phyloP scores from a whole-genome alignment of 805 yeast genomes.

The Candida jianshihensis region DNA sequence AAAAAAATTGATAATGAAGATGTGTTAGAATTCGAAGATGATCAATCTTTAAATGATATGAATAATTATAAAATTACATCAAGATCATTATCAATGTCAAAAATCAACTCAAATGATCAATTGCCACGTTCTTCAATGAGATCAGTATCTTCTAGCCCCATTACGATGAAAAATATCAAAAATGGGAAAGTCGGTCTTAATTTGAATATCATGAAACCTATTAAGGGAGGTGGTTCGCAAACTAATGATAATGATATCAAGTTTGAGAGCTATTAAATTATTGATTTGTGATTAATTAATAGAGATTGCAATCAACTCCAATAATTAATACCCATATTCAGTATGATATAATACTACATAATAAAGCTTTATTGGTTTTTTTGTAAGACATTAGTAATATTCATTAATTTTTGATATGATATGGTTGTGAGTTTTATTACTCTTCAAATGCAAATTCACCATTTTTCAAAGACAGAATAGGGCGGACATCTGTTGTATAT shows the following conservation, averaged over 20 bases:
- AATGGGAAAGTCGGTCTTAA: conserved; percentile 39
- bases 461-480: conserved; percentile 61
- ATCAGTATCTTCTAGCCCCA: conserved; percentile 2
- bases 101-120: neutral
- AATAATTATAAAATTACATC: no score
- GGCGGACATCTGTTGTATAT: conserved; percentile 78
- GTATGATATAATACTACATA: neutral
- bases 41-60: no score
- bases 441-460: conserved; percentile 60
- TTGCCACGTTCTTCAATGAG: conserved; percentile 1
- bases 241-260: no score
- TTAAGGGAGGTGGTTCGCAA: conserved; percentile 50
- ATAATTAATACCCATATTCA: no score
- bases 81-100: neutral
- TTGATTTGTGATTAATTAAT: no score
- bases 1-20: conserved; percentile 2
- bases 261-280: no score
- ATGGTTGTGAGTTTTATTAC: neutral
- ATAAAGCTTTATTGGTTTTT: neutral
- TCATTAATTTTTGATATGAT: neutral
- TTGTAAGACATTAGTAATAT: no score
- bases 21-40: neutral
- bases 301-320: no score
- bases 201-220: conserved; percentile 54
- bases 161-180: neutral